Evolutionary conservation across 202 grass and related monocot species (phyloP), one percentile per base, ranked within the genome.

Genomic region (Setaria italica): DNA sequence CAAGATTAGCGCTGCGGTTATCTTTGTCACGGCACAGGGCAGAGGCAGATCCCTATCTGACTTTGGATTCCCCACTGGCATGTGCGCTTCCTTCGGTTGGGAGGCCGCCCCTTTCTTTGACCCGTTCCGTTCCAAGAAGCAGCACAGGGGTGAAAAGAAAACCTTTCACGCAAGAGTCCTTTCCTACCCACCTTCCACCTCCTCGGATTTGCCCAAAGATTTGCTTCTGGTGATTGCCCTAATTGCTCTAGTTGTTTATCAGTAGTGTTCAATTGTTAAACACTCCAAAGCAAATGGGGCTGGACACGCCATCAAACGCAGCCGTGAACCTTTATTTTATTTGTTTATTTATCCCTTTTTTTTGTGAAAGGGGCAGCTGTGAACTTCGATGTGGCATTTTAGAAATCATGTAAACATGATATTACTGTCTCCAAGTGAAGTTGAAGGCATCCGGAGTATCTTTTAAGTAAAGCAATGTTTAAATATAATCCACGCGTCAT

Each of bases 11-110:
- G 25, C 25, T 46, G 0, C 32, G 1, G 48, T 32, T 57, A 48
- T 16, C 30, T 11, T 37, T 55, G 15, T 41, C 50, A 56, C 50
- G 50, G 33, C 49, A 39, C 72, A 56, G 71, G 14, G 3, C 45
- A 29, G 21, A 12, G 45, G 25, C 13, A 50, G 11, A 76, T 76
- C 51, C 51, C 73, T 58, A 58, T 50, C 53, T 55, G 20, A 46
- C 58, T 71, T 73, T 83, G 67, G 81, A 80, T 13, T 20, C 69
- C 72, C 56, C 83, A 72, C 76, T 84, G 19, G 66, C 74, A 84
- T 90, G 85, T 90, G 81, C 81, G 62, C 63, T 56, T 29, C 3
- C 67, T 84, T 76, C 17, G 70, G 89, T 87, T 87, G 85, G 16
- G 80, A 46, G 51, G 3, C 33, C 19, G 63, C 51, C 75, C 62